These are phyloP conservation scores for Globisporangium splendens DNA, from an alignment of 352 stramenopile genomes.

Conservation along the genomic window DNA sequence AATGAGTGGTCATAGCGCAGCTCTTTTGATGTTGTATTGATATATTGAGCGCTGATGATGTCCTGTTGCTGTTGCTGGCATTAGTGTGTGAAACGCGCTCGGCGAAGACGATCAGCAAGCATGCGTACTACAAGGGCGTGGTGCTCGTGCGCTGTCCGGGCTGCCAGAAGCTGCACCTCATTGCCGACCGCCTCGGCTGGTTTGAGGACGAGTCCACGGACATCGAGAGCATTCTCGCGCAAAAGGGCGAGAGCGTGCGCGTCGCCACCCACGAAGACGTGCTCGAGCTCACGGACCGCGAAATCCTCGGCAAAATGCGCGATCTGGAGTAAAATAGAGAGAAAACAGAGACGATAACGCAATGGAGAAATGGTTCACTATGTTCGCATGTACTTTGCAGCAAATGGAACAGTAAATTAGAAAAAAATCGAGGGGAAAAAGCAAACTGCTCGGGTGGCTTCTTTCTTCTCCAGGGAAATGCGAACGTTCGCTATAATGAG, in stretches of 20 bases:
- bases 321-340: slow-evolving; percentile 22
- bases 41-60: neutral
- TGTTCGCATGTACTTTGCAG: neutral
- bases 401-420: slow-evolving; percentile 21
- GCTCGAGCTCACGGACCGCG: slow-evolving; percentile 76
- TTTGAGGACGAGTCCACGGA: slow-evolving; percentile 91
- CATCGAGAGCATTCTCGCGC: slow-evolving; percentile 80
- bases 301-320: slow-evolving; percentile 48
- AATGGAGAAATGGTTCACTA: neutral
- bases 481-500: neutral
- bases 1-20: too few relatives aligned
- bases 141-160: slow-evolving; percentile 96
- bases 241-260: slow-evolving; percentile 70
- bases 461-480: neutral
- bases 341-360: neutral
- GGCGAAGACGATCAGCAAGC: slow-evolving; percentile 97
- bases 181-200: slow-evolving; percentile 93
- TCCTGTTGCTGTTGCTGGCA: neutral
- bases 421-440: neutral
- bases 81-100: slow-evolving; percentile 95
- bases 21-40: too few relatives aligned
- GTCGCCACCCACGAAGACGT: slow-evolving; percentile 78
- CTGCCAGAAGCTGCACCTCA: slow-evolving; percentile 98
- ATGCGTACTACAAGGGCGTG: slow-evolving; percentile 96
- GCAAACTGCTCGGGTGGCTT: neutral